A percentile compares a stretch with the other conserved stretches of the same genome.
Conservation (phyloP, 2,329 filamentous ascomycete genomes). For the Xylariaceae sp. region DNA sequence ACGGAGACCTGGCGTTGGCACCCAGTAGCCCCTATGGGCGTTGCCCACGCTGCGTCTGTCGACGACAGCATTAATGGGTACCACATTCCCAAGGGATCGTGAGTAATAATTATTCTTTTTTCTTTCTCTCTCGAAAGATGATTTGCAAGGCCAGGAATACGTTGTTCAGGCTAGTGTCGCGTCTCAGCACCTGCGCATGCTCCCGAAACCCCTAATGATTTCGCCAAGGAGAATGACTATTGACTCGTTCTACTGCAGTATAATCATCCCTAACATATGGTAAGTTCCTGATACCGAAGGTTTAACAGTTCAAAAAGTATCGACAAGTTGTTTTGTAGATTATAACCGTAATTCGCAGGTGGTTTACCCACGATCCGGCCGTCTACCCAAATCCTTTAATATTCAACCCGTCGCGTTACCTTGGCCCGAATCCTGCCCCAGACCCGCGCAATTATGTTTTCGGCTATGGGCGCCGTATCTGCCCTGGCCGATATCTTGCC, state of each 20-base stretch:
- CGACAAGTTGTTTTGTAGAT: not conserved
- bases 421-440: conserved; percentile 39
- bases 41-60: conserved; percentile 14
- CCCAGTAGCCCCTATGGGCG: conserved; percentile 35
- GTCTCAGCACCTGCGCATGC: too few relatives aligned
- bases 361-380: conserved; percentile 67
- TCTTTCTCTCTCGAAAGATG: too few relatives aligned
- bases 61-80: conserved; percentile 28
- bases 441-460: conserved; percentile 40
- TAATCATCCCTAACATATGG: conserved; percentile 27
- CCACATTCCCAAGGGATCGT: conserved; percentile 28
- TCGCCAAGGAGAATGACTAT: too few relatives aligned
- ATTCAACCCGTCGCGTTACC: conserved; percentile 45
- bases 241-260: too few relatives aligned
- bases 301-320: not conserved
- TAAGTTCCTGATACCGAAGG: conserved; percentile 3
- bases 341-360: conserved; percentile 20
- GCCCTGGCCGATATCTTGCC: conserved; percentile 43
- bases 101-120: too few relatives aligned
- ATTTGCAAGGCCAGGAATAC: too few relatives aligned
- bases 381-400: conserved; percentile 57
- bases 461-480: conserved; percentile 46
- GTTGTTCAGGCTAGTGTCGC: too few relatives aligned
- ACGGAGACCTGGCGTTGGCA: conserved; percentile 37
- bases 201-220: too few relatives aligned